These are phyloP conservation scores for Saprolegnia diclina DNA, from an alignment of 352 stramenopile genomes.

Conservation along the genomic window DNA sequence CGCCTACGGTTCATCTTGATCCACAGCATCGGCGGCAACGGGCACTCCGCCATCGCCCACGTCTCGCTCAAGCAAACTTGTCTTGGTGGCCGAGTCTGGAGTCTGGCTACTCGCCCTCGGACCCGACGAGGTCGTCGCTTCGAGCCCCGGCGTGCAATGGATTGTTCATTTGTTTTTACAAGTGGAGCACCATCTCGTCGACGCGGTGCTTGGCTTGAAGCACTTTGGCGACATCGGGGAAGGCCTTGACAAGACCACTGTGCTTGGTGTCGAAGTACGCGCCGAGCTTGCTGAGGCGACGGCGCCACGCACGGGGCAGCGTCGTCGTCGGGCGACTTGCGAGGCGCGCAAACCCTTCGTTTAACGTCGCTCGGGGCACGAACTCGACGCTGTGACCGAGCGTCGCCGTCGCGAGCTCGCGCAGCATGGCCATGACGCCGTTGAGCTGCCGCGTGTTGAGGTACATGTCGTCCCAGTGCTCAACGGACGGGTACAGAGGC, in stretches of 20 bases:
- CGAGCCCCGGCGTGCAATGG: neutral
- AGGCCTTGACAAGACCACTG: neutral
- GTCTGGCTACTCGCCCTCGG: too few species aligned
- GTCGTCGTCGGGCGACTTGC: neutral
- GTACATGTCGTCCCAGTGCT: slow-evolving; percentile 39
- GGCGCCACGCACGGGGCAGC: neutral
- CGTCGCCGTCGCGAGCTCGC: slow-evolving; percentile 18
- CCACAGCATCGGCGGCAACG: too few species aligned
- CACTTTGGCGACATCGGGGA: neutral
- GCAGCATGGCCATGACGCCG: slow-evolving; percentile 31
- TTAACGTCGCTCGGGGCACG: neutral
- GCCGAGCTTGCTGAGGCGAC: neutral
- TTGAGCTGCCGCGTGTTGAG: slow-evolving; percentile 44
- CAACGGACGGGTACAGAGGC: slow-evolving; percentile 39
- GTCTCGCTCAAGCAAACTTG: too few species aligned
- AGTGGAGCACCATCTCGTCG: neutral
- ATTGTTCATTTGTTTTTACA: slow-evolving; percentile 6
- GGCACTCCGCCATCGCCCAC: too few species aligned
- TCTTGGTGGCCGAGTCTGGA: too few species aligned
- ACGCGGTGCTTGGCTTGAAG: slow-evolving; percentile 9
- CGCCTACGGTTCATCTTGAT: too few species aligned
- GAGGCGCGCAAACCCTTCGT: slow-evolving; percentile 1
- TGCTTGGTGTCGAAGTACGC: slow-evolving; percentile 6
- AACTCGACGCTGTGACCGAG: neutral
- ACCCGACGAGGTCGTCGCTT: too few species aligned